Evolutionary conservation across 1,139 yeast genomes (phyloP).

Genomic region (Debaryomycetaceae sp.): DNA sequence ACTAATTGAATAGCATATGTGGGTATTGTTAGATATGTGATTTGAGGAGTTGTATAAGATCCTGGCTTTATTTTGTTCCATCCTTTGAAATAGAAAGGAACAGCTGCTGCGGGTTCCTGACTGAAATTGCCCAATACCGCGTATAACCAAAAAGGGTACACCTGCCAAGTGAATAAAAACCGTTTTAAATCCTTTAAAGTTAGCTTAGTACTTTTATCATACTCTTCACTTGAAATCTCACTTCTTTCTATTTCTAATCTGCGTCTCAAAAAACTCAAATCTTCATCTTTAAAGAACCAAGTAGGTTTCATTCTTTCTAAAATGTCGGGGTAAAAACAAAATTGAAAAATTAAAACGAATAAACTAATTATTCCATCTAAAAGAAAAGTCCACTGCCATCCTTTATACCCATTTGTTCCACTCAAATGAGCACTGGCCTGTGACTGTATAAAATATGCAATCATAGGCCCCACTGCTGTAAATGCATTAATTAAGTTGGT

Average conservation of each 20-base stretch:
- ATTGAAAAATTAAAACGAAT: conserved; percentile 16
- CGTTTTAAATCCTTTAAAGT: conserved; percentile 3
- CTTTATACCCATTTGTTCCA: conserved; percentile 10
- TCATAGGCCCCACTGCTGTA: conserved; percentile 19
- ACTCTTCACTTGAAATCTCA: too few relatives aligned
- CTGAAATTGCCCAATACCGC: conserved; percentile 12
- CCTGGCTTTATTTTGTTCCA: conserved; percentile 13
- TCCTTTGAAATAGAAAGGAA: conserved; percentile 13
- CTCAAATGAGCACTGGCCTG: conserved; percentile 10
- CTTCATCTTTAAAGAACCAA: conserved; percentile 12
- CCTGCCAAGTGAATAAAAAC: conserved; percentile 9
- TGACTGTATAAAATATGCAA: conserved; percentile 17
- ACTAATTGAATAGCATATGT: conserved; percentile 25
- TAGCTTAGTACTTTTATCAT: conserved; percentile 2
- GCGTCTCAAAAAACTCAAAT: conserved; percentile 9
- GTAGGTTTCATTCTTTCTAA: conserved; percentile 7
- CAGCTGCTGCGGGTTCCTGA: conserved; percentile 5
- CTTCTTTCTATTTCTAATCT: too few relatives aligned
- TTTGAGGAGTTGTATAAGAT: conserved; percentile 20
- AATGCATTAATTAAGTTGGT: conserved; percentile 6
- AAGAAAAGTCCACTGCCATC: conserved; percentile 14
- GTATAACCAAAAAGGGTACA: conserved; percentile 13
- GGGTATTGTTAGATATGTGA: conserved; percentile 30
- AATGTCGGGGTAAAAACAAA: conserved; percentile 20
- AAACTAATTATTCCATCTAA: conserved; percentile 13